phyloP scores from a whole-genome alignment of 345 rosid genomes.

The Laguncularia racemosa region DNA sequence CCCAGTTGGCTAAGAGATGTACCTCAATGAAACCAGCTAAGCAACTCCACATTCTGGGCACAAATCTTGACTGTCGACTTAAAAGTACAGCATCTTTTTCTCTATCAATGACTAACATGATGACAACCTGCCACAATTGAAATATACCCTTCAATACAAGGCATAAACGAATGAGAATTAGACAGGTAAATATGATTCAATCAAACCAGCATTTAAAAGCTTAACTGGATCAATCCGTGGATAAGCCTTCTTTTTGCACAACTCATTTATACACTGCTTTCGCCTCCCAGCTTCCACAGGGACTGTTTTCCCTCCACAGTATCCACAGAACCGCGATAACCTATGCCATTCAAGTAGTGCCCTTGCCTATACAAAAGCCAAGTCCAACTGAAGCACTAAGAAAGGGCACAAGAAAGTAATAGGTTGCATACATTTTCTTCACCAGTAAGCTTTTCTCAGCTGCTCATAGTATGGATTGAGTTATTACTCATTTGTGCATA shows the following conservation, averaged over 20 bases:
- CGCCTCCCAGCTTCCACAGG: slow-evolving; percentile 79
- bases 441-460: not conserved
- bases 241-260: slow-evolving; percentile 61
- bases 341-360: slow-evolving; percentile 87
- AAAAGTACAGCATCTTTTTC: slow-evolving; percentile 79
- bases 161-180: not conserved
- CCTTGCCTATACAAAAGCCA: slow-evolving; percentile 46
- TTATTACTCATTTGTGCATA: too few relatives aligned
- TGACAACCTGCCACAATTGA: slow-evolving; percentile 56
- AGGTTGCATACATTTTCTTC: too few relatives aligned
- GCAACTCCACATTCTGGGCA: slow-evolving; percentile 98
- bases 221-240: slow-evolving; percentile 92
- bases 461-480: too few relatives aligned
- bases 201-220: not conserved
- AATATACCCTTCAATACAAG: not conserved
- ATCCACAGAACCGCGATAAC: slow-evolving; percentile 64
- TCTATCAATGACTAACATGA: slow-evolving; percentile 86
- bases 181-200: not conserved
- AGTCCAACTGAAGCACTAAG: not conserved
- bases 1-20: slow-evolving; percentile 6
- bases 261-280: slow-evolving; percentile 58
- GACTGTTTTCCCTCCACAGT: slow-evolving; percentile 61
- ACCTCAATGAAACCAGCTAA: slow-evolving; percentile 96
- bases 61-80: slow-evolving; percentile 78
- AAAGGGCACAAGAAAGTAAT: not conserved